Conservation (phyloP, 2,329 filamentous ascomycete species). For the Aureobasidium vineae region DNA sequence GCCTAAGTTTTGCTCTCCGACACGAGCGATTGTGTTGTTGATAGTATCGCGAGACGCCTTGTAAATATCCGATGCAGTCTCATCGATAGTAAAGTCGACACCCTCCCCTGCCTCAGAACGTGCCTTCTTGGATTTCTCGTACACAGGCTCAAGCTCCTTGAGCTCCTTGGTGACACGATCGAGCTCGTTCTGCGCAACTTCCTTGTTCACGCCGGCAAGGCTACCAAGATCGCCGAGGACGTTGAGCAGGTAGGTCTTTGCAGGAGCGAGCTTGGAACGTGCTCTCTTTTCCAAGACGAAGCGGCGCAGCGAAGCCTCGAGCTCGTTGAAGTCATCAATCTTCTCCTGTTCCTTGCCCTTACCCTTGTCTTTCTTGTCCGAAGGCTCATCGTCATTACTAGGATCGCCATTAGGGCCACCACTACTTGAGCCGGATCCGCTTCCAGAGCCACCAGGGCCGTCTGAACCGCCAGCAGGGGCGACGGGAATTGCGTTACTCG, state of each 20-base stretch:
- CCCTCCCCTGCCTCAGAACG: constrained; percentile 75
- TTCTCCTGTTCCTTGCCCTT: constrained; percentile 78
- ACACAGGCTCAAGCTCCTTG: constrained; percentile 75
- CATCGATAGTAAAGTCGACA: constrained; percentile 78
- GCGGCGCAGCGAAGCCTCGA: constrained; percentile 83
- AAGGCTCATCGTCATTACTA: constrained; percentile 45
- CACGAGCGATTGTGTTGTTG: constrained; percentile 69
- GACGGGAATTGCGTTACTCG: constrained; percentile 89
- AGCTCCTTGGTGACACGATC: constrained; percentile 79
- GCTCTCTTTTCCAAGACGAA: constrained; percentile 97
- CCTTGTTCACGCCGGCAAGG: constrained; percentile 80
- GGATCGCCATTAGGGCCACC: constrained; percentile 41
- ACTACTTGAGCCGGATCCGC: constrained; percentile 34
- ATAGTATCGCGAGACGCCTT: constrained; percentile 75
- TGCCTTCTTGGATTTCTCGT: constrained; percentile 79
- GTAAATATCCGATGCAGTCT: constrained; percentile 82
- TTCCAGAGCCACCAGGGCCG: constrained; percentile 50
- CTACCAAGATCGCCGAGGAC: constrained; percentile 83
- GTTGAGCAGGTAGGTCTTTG: constrained; percentile 92
- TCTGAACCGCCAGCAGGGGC: constrained; percentile 58
- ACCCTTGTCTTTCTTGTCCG: constrained; percentile 60
- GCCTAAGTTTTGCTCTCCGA: constrained; percentile 74
- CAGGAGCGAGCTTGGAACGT: constrained; percentile 90
- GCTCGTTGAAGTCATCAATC: constrained; percentile 79
- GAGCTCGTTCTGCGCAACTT: constrained; percentile 81